Percentiles rank a stretch among this genome's conserved stretches.
phyloP scores from a whole-genome alignment of 768 basidiomycete species.

The Phanerodontia chrysosporium region DNA sequence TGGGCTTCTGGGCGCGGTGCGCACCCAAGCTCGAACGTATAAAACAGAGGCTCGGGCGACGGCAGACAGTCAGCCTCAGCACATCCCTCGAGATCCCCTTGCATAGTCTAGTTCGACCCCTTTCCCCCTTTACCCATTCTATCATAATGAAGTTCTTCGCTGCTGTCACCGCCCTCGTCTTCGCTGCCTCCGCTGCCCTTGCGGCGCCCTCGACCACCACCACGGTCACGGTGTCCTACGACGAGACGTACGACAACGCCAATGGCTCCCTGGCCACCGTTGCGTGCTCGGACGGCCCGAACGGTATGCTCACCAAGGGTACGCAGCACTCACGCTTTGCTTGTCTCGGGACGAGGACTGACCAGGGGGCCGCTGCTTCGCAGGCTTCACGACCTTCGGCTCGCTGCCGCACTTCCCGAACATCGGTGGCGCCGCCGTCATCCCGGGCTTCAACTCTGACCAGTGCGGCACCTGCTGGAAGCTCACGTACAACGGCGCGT shows the following conservation, averaged over 20 bases:
- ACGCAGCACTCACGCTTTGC: not conserved
- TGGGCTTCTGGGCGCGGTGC: not conserved
- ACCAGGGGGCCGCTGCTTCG: not conserved
- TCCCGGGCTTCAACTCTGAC: slow-evolving; percentile 47
- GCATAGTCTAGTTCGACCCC: not conserved
- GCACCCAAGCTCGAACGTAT: not conserved
- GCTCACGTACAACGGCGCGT: slow-evolving; percentile 43
- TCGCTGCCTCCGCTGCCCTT: slow-evolving; percentile 20
- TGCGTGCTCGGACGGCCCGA: slow-evolving; percentile 47
- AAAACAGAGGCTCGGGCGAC: not conserved
- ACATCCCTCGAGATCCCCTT: not conserved
- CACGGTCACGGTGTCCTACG: slow-evolving; percentile 34
- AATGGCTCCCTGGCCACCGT: slow-evolving; percentile 36
- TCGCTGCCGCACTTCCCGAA: slow-evolving; percentile 53
- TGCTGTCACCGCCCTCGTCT: slow-evolving; percentile 19
- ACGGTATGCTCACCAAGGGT: slow-evolving; percentile 41
- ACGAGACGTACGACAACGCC: slow-evolving; percentile 46
- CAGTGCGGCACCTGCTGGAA: slow-evolving; percentile 61
- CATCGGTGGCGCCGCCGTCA: slow-evolving; percentile 52
- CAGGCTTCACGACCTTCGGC: slow-evolving; percentile 44
- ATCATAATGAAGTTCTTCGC: slow-evolving; percentile 20
- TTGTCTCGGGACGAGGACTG: not conserved
- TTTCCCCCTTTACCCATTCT: not conserved
- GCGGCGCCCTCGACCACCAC: slow-evolving; percentile 14
- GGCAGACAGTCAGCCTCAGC: not conserved